Evolutionary conservation across 768 basidiomycete species (phyloP), one percentile per base, ranked within the genome.

Genomic region (Rhizopogon rudus): DNA sequence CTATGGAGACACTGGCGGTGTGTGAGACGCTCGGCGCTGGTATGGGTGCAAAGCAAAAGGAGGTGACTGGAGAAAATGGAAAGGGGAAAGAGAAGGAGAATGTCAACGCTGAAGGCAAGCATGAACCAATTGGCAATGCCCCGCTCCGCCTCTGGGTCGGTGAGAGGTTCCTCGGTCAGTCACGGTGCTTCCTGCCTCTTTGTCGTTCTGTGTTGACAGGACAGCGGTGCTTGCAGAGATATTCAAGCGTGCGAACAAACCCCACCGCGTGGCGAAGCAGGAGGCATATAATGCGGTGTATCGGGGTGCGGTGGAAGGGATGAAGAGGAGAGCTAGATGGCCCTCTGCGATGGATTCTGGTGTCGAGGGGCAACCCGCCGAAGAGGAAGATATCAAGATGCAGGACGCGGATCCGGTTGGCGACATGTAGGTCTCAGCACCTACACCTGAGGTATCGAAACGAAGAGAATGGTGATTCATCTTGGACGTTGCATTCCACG

Each of bases 21-120:
- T 85, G 83, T 44, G 86, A 86, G 62, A 83, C 84, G 62, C 75
- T 91, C 2, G 86, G 84, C 0, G 83, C 82, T 9, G 88, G 88
- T 4, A 75, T 91, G 51, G 87, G 88, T 22, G 75, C 69, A 31
- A 61, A 50, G 14, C 69, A 62, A 16, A 69, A 61, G 60, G 64
- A 57, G 59, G 49, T 7, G 6, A 7, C 17, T 39, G 40, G 45
- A 10, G 45, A 45, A 10, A 49, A 49, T 53, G 56, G 44, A 56
- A 61, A 44, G 58, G 55, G 37, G 28, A 52, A 51, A 5, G 53
- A 39, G 8, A 44, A 28, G 5, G 12, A 16, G 5, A 40, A 9
- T 7, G 41, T 39, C 1, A 39, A 43, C 10, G 13, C 14, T 5
- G 60, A 59, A 20, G 63, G 43, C 13, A 62, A 60, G 10, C 72